Percentiles rank a stretch among this genome's conserved stretches.
These are phyloP conservation scores for Boletus sp. DNA, from an alignment of 1,284 basidiomycete species.

Conservation along the genomic window DNA sequence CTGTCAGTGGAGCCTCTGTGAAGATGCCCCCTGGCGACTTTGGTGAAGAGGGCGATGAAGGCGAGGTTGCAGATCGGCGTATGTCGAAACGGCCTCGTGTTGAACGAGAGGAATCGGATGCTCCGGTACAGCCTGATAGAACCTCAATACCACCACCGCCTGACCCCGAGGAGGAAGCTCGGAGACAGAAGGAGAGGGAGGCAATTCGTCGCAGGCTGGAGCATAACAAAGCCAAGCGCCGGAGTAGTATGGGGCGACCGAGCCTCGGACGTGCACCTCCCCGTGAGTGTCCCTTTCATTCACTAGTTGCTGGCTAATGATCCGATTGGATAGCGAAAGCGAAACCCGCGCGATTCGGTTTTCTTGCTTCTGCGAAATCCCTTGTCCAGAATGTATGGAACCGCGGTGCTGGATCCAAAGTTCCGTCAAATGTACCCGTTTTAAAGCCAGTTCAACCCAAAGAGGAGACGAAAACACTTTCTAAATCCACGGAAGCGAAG, in stretches of 20 bases:
- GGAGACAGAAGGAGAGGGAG: slow-evolving; percentile 49
- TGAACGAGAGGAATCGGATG: slow-evolving; percentile 30
- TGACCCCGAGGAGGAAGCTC: slow-evolving; percentile 34
- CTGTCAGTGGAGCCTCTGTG: slow-evolving; percentile 41
- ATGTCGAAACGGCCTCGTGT: slow-evolving; percentile 43
- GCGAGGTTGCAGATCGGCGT: slow-evolving; percentile 27
- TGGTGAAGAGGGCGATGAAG: slow-evolving; percentile 46
- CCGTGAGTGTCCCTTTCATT: slow-evolving; percentile 31
- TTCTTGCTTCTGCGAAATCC: slow-evolving; percentile 54
- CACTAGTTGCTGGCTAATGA: slow-evolving; percentile 6
- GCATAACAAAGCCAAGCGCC: slow-evolving; percentile 54
- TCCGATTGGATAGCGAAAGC: slow-evolving; percentile 34
- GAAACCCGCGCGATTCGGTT: slow-evolving; percentile 48
- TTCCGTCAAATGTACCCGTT: slow-evolving; percentile 9
- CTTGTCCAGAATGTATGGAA: slow-evolving; percentile 56
- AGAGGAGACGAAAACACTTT: slow-evolving; percentile 10
- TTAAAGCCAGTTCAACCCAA: slow-evolving; percentile 16
- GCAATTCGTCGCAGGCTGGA: slow-evolving; percentile 60
- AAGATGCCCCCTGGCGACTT: slow-evolving; percentile 55
- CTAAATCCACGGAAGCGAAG: slow-evolving; percentile 18
- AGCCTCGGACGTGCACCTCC: slow-evolving; percentile 39
- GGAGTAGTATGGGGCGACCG: slow-evolving; percentile 56
- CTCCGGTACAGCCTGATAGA: slow-evolving; percentile 5
- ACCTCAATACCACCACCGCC: neutral
- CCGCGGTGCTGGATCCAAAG: slow-evolving; percentile 35